A percentile compares a stretch with the other conserved stretches of the same genome.
phyloP scores from a whole-genome alignment of 2,329 filamentous ascomycete species.

The Fusarium sp. region DNA sequence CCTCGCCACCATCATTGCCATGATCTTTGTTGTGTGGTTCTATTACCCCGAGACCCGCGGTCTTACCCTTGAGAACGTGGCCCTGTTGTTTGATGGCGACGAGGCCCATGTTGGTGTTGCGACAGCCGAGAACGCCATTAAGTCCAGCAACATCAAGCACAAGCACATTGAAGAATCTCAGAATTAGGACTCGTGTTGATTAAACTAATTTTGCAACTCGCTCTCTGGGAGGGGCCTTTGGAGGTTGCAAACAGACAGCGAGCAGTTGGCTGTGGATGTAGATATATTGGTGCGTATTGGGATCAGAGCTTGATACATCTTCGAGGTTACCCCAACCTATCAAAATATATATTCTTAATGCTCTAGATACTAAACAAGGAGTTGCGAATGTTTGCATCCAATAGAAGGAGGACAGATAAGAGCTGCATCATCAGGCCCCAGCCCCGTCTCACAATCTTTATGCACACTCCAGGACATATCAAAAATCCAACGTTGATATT shows the following conservation, averaged over 20 bases:
- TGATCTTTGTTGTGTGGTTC: background rate
- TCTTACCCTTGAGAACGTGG: background rate
- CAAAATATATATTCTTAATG: too few relatives aligned
- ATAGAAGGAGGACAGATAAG: too few relatives aligned
- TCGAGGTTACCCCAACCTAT: too few relatives aligned
- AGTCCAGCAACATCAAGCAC: background rate
- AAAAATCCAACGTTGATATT: too few relatives aligned
- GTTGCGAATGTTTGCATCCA: too few relatives aligned
- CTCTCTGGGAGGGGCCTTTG: background rate
- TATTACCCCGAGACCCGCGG: background rate
- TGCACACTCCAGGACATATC: too few relatives aligned
- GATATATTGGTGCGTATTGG: too few relatives aligned
- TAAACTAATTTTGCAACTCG: background rate
- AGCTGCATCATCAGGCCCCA: too few relatives aligned
- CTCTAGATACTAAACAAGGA: too few relatives aligned
- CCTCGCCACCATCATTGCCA: background rate
- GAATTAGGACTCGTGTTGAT: background rate
- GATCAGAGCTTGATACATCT: too few relatives aligned
- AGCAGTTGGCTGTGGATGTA: too few relatives aligned
- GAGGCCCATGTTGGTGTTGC: background rate
- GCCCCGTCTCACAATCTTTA: too few relatives aligned
- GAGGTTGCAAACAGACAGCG: background rate
- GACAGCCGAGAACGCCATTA: background rate
- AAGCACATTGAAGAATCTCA: background rate
- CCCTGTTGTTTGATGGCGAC: background rate